Percentiles rank a stretch among this genome's conserved stretches.
Evolutionary conservation across 306 rosid species (phyloP).

Genomic region (Cicer pinnatifidum): DNA sequence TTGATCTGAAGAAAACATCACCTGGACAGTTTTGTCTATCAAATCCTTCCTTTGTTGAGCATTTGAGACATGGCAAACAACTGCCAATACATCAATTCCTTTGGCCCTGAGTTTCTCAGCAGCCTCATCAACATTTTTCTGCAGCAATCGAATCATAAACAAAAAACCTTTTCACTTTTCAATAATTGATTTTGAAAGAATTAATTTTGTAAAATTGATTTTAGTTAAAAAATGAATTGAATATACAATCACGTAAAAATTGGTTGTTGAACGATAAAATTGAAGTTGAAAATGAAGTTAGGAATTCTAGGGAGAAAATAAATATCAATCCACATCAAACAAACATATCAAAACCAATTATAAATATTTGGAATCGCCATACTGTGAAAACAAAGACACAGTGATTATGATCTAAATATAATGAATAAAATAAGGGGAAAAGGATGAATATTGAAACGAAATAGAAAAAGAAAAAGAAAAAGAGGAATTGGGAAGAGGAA

Average conservation of each 20-base stretch:
- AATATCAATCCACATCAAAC: no score
- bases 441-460: neutral
- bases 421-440: no score
- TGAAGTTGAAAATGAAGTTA: no score
- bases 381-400: no score
- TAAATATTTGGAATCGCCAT: no score
- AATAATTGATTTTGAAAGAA: neutral
- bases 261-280: no score
- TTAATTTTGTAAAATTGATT: no score
- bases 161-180: neutral
- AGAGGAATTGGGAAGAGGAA: neutral
- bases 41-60: slow-evolving; percentile 80
- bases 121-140: slow-evolving; percentile 94
- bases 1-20: slow-evolving; percentile 37
- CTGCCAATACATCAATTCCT: slow-evolving; percentile 75
- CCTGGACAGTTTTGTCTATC: slow-evolving; percentile 76
- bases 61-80: slow-evolving; percentile 88
- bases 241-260: no score
- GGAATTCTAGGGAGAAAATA: no score
- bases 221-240: no score
- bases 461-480: neutral
- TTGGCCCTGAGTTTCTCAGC: slow-evolving; percentile 65
- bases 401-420: no score
- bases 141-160: slow-evolving; percentile 39
- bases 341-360: no score